Percentiles rank a stretch among this genome's conserved stretches.
These are phyloP conservation scores for Didymella pinodella DNA, from an alignment of 2,329 filamentous ascomycete species.

Conservation along the genomic window DNA sequence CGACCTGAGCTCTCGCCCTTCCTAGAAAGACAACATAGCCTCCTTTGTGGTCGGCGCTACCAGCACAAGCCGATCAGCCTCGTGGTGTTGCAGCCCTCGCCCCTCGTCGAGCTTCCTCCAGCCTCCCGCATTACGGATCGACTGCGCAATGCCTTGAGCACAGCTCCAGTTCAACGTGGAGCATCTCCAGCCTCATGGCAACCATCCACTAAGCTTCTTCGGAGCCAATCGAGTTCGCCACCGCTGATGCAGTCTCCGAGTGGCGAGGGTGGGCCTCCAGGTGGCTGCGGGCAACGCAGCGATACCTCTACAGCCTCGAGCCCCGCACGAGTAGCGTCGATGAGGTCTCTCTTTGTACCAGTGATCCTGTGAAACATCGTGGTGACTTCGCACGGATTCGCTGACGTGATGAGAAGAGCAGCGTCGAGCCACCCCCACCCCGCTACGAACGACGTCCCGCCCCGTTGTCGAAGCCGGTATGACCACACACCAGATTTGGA, in stretches of 20 bases:
- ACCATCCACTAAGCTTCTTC: background rate
- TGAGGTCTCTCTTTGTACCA: background rate
- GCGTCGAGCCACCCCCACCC: background rate
- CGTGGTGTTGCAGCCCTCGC: background rate
- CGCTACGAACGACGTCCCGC: background rate
- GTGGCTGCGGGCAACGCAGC: background rate
- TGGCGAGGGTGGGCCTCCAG: background rate
- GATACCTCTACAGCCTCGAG: background rate
- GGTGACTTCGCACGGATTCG: background rate
- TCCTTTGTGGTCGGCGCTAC: background rate
- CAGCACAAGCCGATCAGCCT: background rate
- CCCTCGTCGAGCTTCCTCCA: background rate
- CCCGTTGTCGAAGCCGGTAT: background rate
- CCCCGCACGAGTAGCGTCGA: background rate
- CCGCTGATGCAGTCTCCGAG: background rate
- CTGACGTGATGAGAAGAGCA: constrained; percentile 1
- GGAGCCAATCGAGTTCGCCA: background rate
- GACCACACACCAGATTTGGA: background rate
- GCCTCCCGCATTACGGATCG: background rate
- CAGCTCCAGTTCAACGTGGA: background rate
- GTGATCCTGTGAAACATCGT: background rate
- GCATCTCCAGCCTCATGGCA: background rate
- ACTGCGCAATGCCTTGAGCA: background rate
- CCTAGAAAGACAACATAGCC: background rate
- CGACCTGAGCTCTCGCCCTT: too few species aligned